Percentiles rank a stretch among this genome's conserved stretches.
Conservation (phyloP, 1,284 basidiomycete genomes). For the Fomitopsis pinicola region DNA sequence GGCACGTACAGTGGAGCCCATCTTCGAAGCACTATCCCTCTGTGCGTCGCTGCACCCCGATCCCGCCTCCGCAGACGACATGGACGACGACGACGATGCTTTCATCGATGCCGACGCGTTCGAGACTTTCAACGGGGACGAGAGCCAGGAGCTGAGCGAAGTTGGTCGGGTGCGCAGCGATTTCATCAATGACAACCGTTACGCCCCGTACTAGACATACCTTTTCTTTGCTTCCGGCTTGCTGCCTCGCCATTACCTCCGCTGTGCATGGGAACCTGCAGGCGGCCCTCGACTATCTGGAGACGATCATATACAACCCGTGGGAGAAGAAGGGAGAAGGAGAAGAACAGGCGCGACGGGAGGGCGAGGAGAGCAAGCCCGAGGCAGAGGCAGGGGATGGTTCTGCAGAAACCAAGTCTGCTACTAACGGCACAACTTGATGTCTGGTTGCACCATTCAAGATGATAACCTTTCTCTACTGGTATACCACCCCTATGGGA, state of each 20-base stretch:
- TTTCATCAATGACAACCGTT: conserved; percentile 79
- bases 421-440: no score
- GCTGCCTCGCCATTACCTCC: not conserved
- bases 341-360: not conserved
- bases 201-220: conserved; percentile 76
- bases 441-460: no score
- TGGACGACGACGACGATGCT: conserved; percentile 58
- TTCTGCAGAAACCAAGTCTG: no score
- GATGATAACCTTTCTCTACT: no score
- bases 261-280: conserved; percentile 21
- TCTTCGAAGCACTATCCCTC: conserved; percentile 84
- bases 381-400: no score
- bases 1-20: conserved; percentile 63
- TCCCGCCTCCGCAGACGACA: conserved; percentile 44
- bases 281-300: conserved; percentile 73
- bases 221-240: conserved; percentile 15
- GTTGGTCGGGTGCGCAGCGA: conserved; percentile 93
- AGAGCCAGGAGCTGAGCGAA: conserved; percentile 70
- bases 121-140: conserved; percentile 58
- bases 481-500: no score
- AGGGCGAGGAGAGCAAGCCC: not conserved
- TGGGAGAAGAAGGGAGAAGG: conserved; percentile 5
- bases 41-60: conserved; percentile 93
- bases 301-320: conserved; percentile 67
- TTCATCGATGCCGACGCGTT: conserved; percentile 47